phyloP scores from a whole-genome alignment of 306 rosid species.

The Cyamopsis tetragonoloba region DNA sequence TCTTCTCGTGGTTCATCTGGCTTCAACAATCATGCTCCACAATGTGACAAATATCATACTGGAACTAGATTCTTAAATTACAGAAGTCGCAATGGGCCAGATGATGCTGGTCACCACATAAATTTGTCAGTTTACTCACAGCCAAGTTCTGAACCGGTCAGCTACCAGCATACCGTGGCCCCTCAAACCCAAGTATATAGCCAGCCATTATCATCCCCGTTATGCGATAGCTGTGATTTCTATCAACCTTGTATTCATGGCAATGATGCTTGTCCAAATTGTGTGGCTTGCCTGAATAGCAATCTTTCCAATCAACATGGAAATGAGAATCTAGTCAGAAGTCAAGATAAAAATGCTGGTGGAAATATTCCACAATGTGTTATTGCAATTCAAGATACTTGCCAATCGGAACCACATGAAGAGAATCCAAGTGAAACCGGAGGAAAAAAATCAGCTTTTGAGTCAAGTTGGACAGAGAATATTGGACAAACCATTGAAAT shows the following conservation, averaged over 20 bases:
- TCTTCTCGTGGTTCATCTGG: constrained; percentile 28
- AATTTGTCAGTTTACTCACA: constrained; percentile 2
- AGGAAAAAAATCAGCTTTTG: constrained; percentile 14
- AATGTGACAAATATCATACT: constrained; percentile 14
- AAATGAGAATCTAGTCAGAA: constrained; percentile 26
- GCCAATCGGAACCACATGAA: constrained; percentile 19
- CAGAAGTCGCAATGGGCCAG: constrained; percentile 19
- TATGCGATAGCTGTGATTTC: constrained; percentile 19
- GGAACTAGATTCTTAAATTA: constrained; percentile 24
- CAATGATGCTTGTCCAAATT: constrained; percentile 24
- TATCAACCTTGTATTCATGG: constrained; percentile 31
- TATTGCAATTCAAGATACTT: constrained; percentile 24
- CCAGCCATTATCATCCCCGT: constrained; percentile 29
- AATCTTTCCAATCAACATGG: constrained; percentile 26
- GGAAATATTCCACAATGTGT: neutral
- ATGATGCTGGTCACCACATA: constrained; percentile 3
- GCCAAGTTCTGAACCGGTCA: constrained; percentile 24
- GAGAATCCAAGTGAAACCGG: constrained; percentile 19
- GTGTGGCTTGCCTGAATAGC: constrained; percentile 7
- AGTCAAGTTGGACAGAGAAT: constrained; percentile 33
- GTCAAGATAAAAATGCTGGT: constrained; percentile 10
- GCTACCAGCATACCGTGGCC: constrained; percentile 21
- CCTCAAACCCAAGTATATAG: constrained; percentile 25
- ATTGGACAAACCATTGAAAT: constrained; percentile 33
- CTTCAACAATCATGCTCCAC: constrained; percentile 26